Percentiles rank a stretch among this genome's conserved stretches.
These are phyloP conservation scores for Thelonectria blattea DNA, from an alignment of 2,329 filamentous ascomycete species.

Conservation along the genomic window DNA sequence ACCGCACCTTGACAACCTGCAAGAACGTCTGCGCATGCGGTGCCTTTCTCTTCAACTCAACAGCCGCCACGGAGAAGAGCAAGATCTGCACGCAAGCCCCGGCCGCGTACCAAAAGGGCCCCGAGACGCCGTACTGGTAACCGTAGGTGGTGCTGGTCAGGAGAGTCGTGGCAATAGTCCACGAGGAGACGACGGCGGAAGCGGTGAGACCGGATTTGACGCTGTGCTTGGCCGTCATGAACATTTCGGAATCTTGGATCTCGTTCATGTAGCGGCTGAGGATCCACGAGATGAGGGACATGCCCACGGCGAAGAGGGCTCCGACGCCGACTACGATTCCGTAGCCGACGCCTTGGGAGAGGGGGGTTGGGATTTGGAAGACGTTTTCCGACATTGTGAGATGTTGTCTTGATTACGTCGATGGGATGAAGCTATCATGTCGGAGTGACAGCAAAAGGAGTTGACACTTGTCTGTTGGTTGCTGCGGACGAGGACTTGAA, in stretches of 20 bases:
- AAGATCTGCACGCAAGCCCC: conserved; percentile 19
- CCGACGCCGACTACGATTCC: conserved; percentile 17
- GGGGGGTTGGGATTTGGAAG: conserved; percentile 15
- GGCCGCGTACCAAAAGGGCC: conserved; percentile 18
- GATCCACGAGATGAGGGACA: conserved; percentile 16
- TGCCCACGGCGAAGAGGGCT: conserved; percentile 18
- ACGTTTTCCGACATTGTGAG: conserved; percentile 11
- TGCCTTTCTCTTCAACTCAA: conserved; percentile 18
- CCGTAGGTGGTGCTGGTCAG: conserved; percentile 17
- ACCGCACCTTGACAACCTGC: conserved; percentile 14
- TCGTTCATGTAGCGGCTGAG: conserved; percentile 19
- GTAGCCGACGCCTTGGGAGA: conserved; percentile 18
- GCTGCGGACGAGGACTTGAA: neutral
- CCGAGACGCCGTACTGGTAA: conserved; percentile 14
- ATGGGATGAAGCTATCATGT: too few species aligned
- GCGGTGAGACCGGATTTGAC: conserved; percentile 17
- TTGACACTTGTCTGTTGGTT: neutral
- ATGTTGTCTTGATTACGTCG: too few species aligned
- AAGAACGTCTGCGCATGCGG: conserved; percentile 15
- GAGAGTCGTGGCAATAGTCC: conserved; percentile 19
- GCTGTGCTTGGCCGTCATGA: conserved; percentile 18
- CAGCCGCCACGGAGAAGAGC: conserved; percentile 14
- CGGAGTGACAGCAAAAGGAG: neutral
- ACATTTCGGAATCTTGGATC: conserved; percentile 20
- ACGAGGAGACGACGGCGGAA: conserved; percentile 17